Evolutionary conservation across 306 rosid species (phyloP).

Genomic region (Malus fusca): DNA sequence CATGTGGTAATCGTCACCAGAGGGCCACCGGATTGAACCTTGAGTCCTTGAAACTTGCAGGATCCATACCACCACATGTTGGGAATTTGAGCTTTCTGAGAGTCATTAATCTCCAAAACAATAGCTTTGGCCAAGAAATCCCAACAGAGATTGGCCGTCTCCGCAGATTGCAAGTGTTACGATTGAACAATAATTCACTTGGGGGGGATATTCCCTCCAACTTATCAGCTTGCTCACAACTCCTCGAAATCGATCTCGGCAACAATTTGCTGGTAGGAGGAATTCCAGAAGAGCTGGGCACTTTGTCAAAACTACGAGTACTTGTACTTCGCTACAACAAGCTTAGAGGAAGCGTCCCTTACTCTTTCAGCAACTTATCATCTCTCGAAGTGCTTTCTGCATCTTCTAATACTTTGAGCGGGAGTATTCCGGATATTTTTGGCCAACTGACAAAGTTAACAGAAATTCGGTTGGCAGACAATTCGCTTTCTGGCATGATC

Average conservation of each 20-base stretch:
- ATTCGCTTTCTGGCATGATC: background rate
- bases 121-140: background rate
- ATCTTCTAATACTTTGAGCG: background rate
- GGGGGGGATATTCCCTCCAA: background rate
- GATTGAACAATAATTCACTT: background rate
- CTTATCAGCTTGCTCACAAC: background rate
- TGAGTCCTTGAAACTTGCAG: background rate
- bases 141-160: background rate
- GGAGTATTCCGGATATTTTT: background rate
- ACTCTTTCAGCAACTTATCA: background rate
- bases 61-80: background rate
- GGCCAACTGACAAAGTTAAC: background rate
- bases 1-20: background rate
- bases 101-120: background rate
- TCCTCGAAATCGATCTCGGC: background rate
- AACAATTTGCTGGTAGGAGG: background rate
- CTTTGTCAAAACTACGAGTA: background rate
- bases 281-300: background rate
- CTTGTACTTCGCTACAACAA: background rate
- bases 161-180: background rate
- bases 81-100: background rate
- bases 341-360: background rate
- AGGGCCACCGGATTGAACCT: background rate
- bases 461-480: background rate
- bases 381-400: background rate